Evolutionary conservation across 495 filamentous ascomycete genomes (phyloP), one percentile per base, ranked within the genome.

Genomic region (Hyaloscypha bicolor): DNA sequence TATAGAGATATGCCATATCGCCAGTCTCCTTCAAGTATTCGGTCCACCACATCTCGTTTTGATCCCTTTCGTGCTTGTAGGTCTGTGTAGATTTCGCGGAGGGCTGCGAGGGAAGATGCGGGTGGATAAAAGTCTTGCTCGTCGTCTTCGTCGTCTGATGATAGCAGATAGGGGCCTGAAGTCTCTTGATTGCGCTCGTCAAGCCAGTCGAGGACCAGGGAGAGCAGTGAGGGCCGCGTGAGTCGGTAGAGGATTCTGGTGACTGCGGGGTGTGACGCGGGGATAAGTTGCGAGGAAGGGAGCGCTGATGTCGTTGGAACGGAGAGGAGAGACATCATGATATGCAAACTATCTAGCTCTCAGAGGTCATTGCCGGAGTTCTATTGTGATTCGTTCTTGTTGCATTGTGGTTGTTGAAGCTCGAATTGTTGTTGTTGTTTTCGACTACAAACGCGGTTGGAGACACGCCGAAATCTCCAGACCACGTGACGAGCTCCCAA

Each of bases 21-120:
- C 92, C 92, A 96, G 74, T 96, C 93, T 53, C 91, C 91, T 65
- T 93, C 89, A 0, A 90, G 70, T 48, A 96, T 89, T 33, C 91
- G 83, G 71, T 93, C 91, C 8, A 91, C 79, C 5, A 94, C 84
- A 73, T 96, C 92, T 56, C 87, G 82, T 69, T 89, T 91, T 11
- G 83, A 85, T 4, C 91, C 90, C 72, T 89, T 93, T 29, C 85
- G 78, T 8, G 72, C 61, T 61, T 81, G 80, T 62, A 86, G 74
- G 1, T 74, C 73, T n/a, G 68, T 71, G 78, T 94, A 95, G 45
- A 82, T 79, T 52, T 88, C 84, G 14, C 83, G 82, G 14, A 93
- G 79, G 60, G 88, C 87, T 33, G 85, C 84, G 58, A 89, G 75
- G 14, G 86, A 88, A 22, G 81, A 75, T 0, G 86, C 87, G 1